Percentiles rank a stretch among this genome's conserved stretches.
Evolutionary conservation across 306 rosid genomes (phyloP).

Genomic region (Carpinus fangiana): DNA sequence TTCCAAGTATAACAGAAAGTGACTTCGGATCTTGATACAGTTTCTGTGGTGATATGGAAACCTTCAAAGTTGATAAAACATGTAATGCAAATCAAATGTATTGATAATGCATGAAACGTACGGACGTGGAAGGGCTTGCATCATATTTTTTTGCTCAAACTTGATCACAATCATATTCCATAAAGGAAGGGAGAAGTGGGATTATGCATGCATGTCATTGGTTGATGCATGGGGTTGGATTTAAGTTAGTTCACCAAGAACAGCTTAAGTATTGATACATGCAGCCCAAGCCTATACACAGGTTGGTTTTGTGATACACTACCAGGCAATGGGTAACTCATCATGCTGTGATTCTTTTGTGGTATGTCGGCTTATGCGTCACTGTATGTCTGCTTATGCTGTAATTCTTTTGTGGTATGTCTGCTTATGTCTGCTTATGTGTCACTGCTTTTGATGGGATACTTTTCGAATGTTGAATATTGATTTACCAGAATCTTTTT

Average conservation of each 20-base stretch:
- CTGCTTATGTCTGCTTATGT: background rate
- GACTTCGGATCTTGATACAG: background rate
- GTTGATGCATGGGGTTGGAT: background rate
- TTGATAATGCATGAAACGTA: constrained; percentile 4
- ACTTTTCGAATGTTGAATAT: background rate
- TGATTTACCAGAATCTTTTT: background rate
- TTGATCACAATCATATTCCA: background rate
- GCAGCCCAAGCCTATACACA: background rate
- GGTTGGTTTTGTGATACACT: background rate
- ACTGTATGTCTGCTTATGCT: background rate
- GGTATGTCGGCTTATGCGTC: background rate
- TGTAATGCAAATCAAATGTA: background rate
- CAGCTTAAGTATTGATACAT: background rate
- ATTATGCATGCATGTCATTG: background rate
- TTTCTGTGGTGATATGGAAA: background rate
- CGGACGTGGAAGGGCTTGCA: background rate
- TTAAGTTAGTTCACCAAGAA: background rate
- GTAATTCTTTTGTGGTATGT: background rate
- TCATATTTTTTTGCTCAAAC: background rate
- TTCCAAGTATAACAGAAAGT: background rate
- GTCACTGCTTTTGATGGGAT: constrained; percentile 1
- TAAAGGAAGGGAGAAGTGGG: background rate
- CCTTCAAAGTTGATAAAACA: no score
- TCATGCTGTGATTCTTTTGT: background rate
- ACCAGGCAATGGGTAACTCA: background rate